A percentile compares a stretch with the other conserved stretches of the same genome.
Conservation (phyloP, 306 rosid species). For the Gastrolobium villosum region DNA sequence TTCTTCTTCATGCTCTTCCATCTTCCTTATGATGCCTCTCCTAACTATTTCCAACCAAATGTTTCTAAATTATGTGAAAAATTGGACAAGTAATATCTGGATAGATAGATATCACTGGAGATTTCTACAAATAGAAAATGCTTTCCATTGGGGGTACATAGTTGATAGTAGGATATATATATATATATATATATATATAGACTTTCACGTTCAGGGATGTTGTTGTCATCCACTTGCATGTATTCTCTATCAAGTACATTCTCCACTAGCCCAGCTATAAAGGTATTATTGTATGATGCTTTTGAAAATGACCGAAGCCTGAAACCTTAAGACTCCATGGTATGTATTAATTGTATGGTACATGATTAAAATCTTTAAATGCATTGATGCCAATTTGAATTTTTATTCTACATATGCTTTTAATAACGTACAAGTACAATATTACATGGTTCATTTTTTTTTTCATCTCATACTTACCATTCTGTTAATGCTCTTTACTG, state of each 20-base stretch:
- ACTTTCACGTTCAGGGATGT: conserved; percentile 41
- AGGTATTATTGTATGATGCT: conserved; percentile 46
- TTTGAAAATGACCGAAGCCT: conserved; percentile 50
- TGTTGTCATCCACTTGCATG: conserved; percentile 54
- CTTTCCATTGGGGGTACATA: conserved; percentile 45
- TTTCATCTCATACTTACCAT: not conserved
- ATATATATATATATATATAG: too few relatives aligned
- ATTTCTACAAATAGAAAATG: conserved; percentile 48
- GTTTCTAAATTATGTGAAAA: conserved; percentile 36
- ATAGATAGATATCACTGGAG: conserved; percentile 46
- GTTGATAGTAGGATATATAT: conserved; percentile 42
- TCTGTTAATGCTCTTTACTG: not conserved
- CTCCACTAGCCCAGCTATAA: conserved; percentile 51
- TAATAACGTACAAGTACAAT: not conserved
- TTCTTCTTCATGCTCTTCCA: too few relatives aligned
- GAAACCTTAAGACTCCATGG: conserved; percentile 49
- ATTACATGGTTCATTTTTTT: not conserved
- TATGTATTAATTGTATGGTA: not conserved
- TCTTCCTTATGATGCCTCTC: conserved; percentile 13
- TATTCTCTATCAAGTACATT: conserved; percentile 45
- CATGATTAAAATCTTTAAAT: not conserved
- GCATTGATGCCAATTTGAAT: conserved; percentile 24
- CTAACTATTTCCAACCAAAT: conserved; percentile 30
- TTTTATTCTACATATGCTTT: conserved; percentile 37
- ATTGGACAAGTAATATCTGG: conserved; percentile 44